Evolutionary conservation across 495 filamentous ascomycete species (phyloP), one percentile per base, ranked within the genome.

Genomic region (Delitschia confertaspora): DNA sequence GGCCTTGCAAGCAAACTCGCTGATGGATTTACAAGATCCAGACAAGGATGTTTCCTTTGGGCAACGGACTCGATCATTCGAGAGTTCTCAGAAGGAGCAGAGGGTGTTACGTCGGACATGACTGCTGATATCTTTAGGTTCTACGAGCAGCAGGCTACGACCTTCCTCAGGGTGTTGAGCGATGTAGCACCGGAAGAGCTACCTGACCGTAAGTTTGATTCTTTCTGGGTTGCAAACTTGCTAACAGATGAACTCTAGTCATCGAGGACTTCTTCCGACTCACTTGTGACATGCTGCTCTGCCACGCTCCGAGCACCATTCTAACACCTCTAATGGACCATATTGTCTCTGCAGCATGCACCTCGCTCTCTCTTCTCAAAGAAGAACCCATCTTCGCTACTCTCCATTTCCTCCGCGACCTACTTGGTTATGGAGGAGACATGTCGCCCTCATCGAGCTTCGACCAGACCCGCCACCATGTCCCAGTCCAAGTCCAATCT

Each of bases 201-300:
- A 8, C 88, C 93, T 7, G 91, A 99, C 65, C 73, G 75, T 79
- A 64, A 58, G 71, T 34, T 4, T 44, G 25, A 13, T 19, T 21
- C 22, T 13, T 26, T 35, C 2, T 4, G 5, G 18, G 24, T 47
- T 22, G 38, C 10, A 30, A 21, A 36, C 11, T 21, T 19, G 18
- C 25, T 48, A 6, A 39, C 20, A 20, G n/a, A n/a, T n/a, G n/a
- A n/a, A 35, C 17, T 38, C 3, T 42, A 79, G 87, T 99, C 40
- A 96, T 95, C 56, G 91, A 99, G 65, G 91, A 99, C 60, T 99
- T 95, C 67, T 99, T 91, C 72, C 86, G 91, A 20, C 75, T 99
- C 10, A 76, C 85, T 3, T 79, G 82, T 9, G 88, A 96, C 64
- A 87, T 87, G 16, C 72, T 95, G 13, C 80, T 94, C 47, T 99